Conservation (phyloP, 1,139 yeast genomes). For the Taiozyma sp. region DNA sequence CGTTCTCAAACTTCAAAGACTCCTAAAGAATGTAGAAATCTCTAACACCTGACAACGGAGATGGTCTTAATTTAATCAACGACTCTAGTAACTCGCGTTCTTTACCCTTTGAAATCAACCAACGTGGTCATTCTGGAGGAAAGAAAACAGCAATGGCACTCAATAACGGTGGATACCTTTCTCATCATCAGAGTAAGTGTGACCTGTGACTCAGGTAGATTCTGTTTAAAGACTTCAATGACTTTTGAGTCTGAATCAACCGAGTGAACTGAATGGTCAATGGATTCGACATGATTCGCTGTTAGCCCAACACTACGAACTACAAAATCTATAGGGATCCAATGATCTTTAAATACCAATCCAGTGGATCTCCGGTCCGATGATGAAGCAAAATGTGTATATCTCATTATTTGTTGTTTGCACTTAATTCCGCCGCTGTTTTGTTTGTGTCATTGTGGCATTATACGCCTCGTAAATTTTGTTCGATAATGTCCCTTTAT, state of each 20-base stretch:
- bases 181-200: constrained; percentile 16
- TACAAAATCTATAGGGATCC: not conserved
- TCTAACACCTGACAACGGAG: constrained; percentile 41
- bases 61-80: constrained; percentile 31
- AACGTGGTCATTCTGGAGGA: constrained; percentile 44
- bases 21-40: constrained; percentile 43
- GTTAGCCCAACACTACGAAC: too few relatives aligned
- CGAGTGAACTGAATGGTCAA: not conserved
- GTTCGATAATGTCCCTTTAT: too few relatives aligned
- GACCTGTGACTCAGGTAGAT: constrained; percentile 17
- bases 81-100: constrained; percentile 32
- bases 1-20: constrained; percentile 37
- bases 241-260: not conserved
- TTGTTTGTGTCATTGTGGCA: too few relatives aligned
- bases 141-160: constrained; percentile 19
- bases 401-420: too few relatives aligned
- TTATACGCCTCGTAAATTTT: too few relatives aligned
- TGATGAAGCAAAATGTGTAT: too few relatives aligned
- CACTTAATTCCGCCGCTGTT: too few relatives aligned
- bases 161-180: constrained; percentile 24
- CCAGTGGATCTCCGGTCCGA: too few relatives aligned
- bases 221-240: constrained; percentile 5
- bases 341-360: not conserved
- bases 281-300: not conserved
- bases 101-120: constrained; percentile 37